Conservation (phyloP, 169 alveolate species). For the Cryptosporidium meleagridis region DNA sequence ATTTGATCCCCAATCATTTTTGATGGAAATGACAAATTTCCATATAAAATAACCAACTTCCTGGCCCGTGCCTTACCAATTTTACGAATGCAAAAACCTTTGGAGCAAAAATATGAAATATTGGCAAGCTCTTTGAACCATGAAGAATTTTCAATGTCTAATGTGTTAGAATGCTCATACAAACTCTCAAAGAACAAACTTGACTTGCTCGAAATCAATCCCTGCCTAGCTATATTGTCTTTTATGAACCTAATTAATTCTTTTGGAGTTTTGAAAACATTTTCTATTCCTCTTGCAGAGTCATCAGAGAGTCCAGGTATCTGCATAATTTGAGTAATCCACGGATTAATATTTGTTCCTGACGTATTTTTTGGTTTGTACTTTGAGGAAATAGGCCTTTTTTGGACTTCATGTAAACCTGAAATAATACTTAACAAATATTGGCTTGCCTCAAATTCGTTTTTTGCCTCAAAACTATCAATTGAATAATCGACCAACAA, state of each 20-base stretch:
- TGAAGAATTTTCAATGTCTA: constrained; percentile 1
- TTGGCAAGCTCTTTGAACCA: constrained; percentile 28
- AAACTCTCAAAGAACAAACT: neutral
- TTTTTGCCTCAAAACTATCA: constrained; percentile 66
- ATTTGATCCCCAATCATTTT: constrained; percentile 40
- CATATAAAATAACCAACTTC: constrained; percentile 35
- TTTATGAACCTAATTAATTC: constrained; percentile 28
- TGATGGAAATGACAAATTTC: constrained; percentile 6
- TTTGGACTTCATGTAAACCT: constrained; percentile 11
- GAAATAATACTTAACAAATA: constrained; percentile 35
- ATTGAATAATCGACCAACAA: constrained; percentile 34
- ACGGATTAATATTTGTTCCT: constrained; percentile 19
- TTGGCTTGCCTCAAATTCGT: constrained; percentile 58
- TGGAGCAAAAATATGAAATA: constrained; percentile 50
- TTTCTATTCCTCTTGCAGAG: constrained; percentile 59
- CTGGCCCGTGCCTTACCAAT: constrained; percentile 58
- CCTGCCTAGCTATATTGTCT: constrained; percentile 3
- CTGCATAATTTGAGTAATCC: constrained; percentile 67
- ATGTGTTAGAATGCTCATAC: neutral
- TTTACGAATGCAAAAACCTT: constrained; percentile 22
- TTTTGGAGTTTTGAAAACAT: neutral
- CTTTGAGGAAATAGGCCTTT: constrained; percentile 51
- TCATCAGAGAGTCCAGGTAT: constrained; percentile 73
- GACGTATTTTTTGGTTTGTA: constrained; percentile 58
- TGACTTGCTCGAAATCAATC: neutral